Base-by-base conservation (phyloP, 2,329 filamentous ascomycete species). In the Aaosphaeria arxii region DNA sequence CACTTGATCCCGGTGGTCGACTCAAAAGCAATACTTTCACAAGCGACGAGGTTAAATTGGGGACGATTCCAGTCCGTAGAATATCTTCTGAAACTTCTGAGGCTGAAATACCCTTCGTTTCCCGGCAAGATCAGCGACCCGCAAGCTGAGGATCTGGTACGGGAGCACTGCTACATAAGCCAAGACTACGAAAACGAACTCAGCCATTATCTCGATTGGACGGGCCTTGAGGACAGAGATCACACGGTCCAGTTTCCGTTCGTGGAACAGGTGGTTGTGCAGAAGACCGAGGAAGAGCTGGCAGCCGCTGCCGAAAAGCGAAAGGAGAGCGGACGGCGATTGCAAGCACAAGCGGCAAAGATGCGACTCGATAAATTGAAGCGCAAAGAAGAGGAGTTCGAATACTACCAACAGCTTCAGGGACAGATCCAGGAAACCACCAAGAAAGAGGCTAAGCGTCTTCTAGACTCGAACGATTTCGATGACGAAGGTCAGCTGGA, bases 281-380 rank as follows among this genome's bases (percentile, higher is more conserved):
- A 96, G 66, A 99, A 99, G 75, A 94, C 87, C 1, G 89, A 95
- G 64, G 94, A 97, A 67, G 94, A 99, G 69, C 80, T 99, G 11
- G 90, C 89, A 2, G 81, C 85, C 38, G 89, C 95, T 54, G 91
- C 92, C 7, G 94, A 99, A 75, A 87, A 92, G 67, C 90, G 95
- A 65, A 95, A 95, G 69, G 94, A 99, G 71, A 94, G 90, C 58
- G 94, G 94, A 0, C 81, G 94, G 54, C 81, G 95, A 41, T 68
- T 99, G 29, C 94, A 99, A 69, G 91, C 96, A 62, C 94, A 99
- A 71, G 94, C 94, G 0, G 92, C 92, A 7, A 97, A 96, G 71
- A 96, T 96, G 90, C 86, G 94, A 6, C 76, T 99, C 1, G 94
- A 99, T 56, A 95, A 95, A 64, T 77, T 99, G 42, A 89, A 97